Evolutionary conservation across 2,329 filamentous ascomycete genomes (phyloP).

Genomic region (Golovinomyces cichoracearum): DNA sequence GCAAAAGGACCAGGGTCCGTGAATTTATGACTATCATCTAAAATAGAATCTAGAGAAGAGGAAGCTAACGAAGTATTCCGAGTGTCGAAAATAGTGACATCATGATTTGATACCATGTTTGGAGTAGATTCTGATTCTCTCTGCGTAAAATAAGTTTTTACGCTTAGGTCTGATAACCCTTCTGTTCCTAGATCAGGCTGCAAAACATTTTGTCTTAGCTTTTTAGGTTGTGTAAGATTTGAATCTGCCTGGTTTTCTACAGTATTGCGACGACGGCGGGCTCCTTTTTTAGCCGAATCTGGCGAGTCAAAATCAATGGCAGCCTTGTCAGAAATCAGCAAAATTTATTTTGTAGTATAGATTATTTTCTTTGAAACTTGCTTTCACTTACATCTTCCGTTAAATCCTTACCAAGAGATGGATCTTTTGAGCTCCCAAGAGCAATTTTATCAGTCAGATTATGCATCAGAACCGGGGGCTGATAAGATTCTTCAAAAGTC

Average conservation of each 20-base stretch:
- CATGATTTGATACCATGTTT: not conserved
- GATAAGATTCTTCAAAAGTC: not conserved
- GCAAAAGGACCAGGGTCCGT: slow-evolving; percentile 20
- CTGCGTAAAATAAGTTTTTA: not conserved
- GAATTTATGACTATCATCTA: slow-evolving; percentile 12
- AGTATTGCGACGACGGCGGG: too few relatives aligned
- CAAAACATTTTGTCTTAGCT: not conserved
- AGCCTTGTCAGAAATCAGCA: too few relatives aligned
- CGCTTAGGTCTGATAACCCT: not conserved
- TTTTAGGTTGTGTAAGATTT: not conserved
- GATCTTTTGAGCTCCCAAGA: too few relatives aligned
- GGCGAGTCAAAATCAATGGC: too few relatives aligned
- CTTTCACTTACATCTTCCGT: not conserved
- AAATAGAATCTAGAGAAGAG: not conserved
- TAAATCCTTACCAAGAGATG: too few relatives aligned
- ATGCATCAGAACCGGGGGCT: too few relatives aligned
- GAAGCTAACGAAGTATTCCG: not conserved
- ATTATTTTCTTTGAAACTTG: not conserved
- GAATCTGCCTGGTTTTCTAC: not conserved
- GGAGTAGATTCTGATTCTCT: not conserved
- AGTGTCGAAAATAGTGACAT: not conserved
- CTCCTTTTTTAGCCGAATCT: too few relatives aligned
- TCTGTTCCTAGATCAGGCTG: not conserved
- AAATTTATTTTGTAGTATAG: not conserved
- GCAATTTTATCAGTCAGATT: too few relatives aligned